Evolutionary conservation across 306 rosid genomes (phyloP).

Genomic region (Begonia masoniana): DNA sequence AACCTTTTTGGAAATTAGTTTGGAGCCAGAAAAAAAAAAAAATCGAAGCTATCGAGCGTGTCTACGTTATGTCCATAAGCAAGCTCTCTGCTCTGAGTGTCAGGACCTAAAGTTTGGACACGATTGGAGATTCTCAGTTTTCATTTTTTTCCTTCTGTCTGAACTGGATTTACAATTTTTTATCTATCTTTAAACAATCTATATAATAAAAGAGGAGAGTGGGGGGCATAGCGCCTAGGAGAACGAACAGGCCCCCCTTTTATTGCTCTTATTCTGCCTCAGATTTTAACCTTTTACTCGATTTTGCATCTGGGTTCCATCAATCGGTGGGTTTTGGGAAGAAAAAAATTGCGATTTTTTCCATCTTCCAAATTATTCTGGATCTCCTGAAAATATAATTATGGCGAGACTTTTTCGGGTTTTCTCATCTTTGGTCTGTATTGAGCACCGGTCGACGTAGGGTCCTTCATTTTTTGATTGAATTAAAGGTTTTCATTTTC

Average conservation of each 20-base stretch:
- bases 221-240: neutral
- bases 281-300: slow-evolving; percentile 48
- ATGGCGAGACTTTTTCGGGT: slow-evolving; percentile 16
- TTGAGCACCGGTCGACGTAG: slow-evolving; percentile 45
- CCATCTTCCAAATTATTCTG: no score
- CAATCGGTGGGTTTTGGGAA: slow-evolving; percentile 49
- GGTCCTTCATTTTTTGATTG: slow-evolving; percentile 50
- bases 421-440: slow-evolving; percentile 21
- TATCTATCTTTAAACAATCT: neutral
- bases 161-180: neutral
- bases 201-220: neutral
- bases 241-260: neutral
- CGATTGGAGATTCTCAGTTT: neutral
- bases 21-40: no score
- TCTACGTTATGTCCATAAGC: no score
- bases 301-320: slow-evolving; percentile 64
- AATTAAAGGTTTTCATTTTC: slow-evolving; percentile 32
- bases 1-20: no score
- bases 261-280: slow-evolving; percentile 3
- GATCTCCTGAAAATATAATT: no score
- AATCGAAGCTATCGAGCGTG: no score
- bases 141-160: neutral
- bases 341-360: no score
- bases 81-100: no score
- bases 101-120: no score